Evolutionary conservation across 2,329 filamentous ascomycete species (phyloP), one percentile per base, ranked within the genome.

Genomic region (Dendryphion nanum): DNA sequence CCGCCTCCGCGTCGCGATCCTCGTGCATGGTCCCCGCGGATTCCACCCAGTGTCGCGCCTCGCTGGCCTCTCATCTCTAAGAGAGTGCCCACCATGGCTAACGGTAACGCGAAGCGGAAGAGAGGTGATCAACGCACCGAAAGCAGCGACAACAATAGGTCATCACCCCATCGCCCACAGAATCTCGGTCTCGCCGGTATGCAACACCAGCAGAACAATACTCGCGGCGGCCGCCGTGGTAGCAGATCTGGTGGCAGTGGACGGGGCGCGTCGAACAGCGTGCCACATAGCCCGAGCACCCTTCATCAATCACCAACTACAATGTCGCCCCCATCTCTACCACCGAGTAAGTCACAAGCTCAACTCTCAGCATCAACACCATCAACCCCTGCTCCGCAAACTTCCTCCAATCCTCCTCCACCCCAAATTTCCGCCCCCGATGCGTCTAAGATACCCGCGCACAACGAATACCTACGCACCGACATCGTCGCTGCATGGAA

Each of bases 401-500:
- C 49, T 1, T 42, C 57, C 7, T 28, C 45, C 5, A 41, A 49
- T n/a, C 44, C 44, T 18, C 43, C 44, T 7, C 47, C 47, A 5
- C 44, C 26, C 24, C 45, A 51, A 20, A 44, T 52, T 19, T 57
- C 57, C 18, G 89, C 36, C 42, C 35, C 42, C 14, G 16, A 41
- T 6, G 40, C 45, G 4, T 41, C 40, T 23, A 45, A 53, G 5
- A 50, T 56, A 1, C 51, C 57, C 8, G 93, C 86, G 64, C 78
- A 77, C 51, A 96, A 93, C 65, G 78, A 84, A 40, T 82, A 85
- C 53, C 66, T 96, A 32, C 93, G 86, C 4, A 81, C 88, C 45
- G 77, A 82, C 16, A 75, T 78, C 38, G 64, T 93, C 35, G 69
- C 74, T 20, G 68, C 72, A 19, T 97, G 93, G 93, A 67, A 74